Conservation (phyloP, 2,329 filamentous ascomycete genomes). For the Ceratocystis albifundus region DNA sequence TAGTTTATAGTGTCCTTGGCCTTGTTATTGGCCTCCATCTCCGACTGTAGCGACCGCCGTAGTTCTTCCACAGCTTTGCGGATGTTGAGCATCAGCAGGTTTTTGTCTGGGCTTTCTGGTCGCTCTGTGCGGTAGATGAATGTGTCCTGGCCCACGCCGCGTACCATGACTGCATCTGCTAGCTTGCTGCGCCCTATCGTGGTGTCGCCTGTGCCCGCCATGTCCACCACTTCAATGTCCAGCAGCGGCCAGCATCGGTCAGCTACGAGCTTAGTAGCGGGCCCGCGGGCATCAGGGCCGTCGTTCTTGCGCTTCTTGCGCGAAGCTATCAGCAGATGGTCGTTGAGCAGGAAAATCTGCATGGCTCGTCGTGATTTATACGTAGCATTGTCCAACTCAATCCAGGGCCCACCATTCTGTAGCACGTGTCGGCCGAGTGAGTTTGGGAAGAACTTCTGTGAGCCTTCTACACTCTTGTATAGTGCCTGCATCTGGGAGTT, state of each 20-base stretch:
- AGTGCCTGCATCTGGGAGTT: constrained; percentile 65
- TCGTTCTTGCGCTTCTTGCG: constrained; percentile 87
- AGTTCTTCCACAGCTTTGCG: constrained; percentile 87
- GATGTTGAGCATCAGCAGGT: constrained; percentile 71
- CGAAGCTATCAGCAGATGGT: constrained; percentile 82
- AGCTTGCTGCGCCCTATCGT: constrained; percentile 49
- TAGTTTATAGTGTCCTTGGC: constrained; percentile 77
- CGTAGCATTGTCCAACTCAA: constrained; percentile 92
- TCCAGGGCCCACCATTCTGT: constrained; percentile 84
- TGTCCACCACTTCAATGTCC: constrained; percentile 85
- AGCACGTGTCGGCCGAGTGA: constrained; percentile 85
- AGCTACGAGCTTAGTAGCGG: constrained; percentile 68
- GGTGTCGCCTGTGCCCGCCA: constrained; percentile 55
- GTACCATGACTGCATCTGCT: constrained; percentile 78
- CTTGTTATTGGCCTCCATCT: constrained; percentile 78
- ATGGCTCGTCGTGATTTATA: constrained; percentile 87
- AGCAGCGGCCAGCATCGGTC: constrained; percentile 89
- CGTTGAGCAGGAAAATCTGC: constrained; percentile 85
- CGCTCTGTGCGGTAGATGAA: constrained; percentile 92
- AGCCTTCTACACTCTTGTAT: constrained; percentile 96
- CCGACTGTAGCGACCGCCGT: constrained; percentile 70
- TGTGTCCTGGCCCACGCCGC: constrained; percentile 73
- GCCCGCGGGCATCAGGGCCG: constrained; percentile 41
- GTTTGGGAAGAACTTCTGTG: constrained; percentile 90
- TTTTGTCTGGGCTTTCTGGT: constrained; percentile 65